Base-by-base conservation (phyloP, 1,284 basidiomycete species). In the Boletus smithii region DNA sequence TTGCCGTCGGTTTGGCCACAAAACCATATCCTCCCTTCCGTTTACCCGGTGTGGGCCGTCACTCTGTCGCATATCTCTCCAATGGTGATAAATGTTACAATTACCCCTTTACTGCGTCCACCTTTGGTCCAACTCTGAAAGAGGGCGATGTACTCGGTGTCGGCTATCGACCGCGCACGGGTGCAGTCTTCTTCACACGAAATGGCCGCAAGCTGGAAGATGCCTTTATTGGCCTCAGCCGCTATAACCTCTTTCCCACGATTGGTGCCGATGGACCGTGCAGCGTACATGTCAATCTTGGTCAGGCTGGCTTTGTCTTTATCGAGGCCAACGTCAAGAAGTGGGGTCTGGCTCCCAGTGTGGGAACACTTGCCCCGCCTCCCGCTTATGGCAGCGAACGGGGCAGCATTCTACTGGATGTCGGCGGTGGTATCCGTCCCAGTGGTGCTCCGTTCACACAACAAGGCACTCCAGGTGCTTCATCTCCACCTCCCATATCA, bases 241-340 rank as follows among this genome's bases (percentile, higher is more conserved):
- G 81, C 46, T 89, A 87, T 77, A 97, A 97, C 62, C 78, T 97
- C 9, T 97, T 97, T 76, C 94, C 94, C 36, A 94, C 91, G 35
- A 83, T 97, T 47, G 94, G 94, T 44, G 91, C 94, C 13, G 91
- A 95, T 64, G 93, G 94, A 0, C 89, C 94, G 5, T 95, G 91
- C 64, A 94, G 88, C 49, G 82, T 97, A 3, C 95, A 97, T 61
- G 88, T 97, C 62, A 97, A 97, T 66, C 79, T 97, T 14, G 95
- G 94, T 11, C 94, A 97, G 68, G 87, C 91, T 13, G 94, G 94
- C 2, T 97, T 97, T 62, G 94, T 97, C 31, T 97, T 95, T 61
- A 97, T 97, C 60, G 94, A 97, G 70, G 94, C 94, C 27, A 97
- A 97, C 65, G 95, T 97, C 51, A 97, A 97, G 78, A 97, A 97